These are phyloP conservation scores for Moricandia arvensis DNA, from an alignment of 345 rosid genomes.

Conservation along the genomic window DNA sequence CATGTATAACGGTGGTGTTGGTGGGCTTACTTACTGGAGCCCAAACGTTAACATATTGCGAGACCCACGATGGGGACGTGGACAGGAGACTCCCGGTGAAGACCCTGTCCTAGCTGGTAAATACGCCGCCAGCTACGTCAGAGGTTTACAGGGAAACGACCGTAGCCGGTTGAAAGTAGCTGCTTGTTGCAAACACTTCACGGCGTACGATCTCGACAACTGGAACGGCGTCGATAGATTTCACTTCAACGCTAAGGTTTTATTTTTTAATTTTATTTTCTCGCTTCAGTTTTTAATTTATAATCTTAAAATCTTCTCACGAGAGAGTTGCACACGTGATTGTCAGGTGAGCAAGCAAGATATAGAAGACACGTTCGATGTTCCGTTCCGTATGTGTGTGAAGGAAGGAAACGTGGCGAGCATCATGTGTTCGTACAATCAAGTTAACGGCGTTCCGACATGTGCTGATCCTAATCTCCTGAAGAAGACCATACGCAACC, in stretches of 20 bases:
- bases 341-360: slow-evolving; percentile 81
- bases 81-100: slow-evolving; percentile 94
- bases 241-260: slow-evolving; percentile 76
- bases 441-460: slow-evolving; percentile 81
- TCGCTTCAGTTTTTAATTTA: neutral
- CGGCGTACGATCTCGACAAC: slow-evolving; percentile 84
- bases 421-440: slow-evolving; percentile 90
- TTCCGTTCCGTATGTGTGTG: slow-evolving; percentile 79
- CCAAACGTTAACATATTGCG: slow-evolving; percentile 75
- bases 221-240: slow-evolving; percentile 83
- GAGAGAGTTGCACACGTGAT: slow-evolving; percentile 20
- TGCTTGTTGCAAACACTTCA: slow-evolving; percentile 85
- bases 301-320: neutral
- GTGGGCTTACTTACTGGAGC: slow-evolving; percentile 81
- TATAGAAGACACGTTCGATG: slow-evolving; percentile 71
- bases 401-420: slow-evolving; percentile 79
- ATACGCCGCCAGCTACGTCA: slow-evolving; percentile 76
- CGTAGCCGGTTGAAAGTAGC: slow-evolving; percentile 70
- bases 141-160: slow-evolving; percentile 67
- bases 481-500: slow-evolving; percentile 50
- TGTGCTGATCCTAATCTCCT: slow-evolving; percentile 81
- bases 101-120: slow-evolving; percentile 71
- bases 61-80: slow-evolving; percentile 93
- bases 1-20: slow-evolving; percentile 64
- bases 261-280: too few relatives aligned